A percentile compares a stretch with the other conserved stretches of the same genome.
Conservation (phyloP, 2,329 filamentous ascomycete species). For the Oidium heveae region DNA sequence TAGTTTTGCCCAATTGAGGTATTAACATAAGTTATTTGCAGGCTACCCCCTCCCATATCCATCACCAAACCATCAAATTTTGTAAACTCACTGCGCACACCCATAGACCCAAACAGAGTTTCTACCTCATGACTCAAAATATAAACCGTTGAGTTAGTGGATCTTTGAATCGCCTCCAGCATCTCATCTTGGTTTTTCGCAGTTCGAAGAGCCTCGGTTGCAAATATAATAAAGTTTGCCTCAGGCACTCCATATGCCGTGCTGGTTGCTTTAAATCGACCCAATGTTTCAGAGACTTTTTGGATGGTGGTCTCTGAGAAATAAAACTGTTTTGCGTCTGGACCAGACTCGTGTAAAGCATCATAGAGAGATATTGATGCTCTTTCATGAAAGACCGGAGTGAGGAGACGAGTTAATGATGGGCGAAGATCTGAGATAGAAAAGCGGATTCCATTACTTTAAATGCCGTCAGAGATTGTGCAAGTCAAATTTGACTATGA, state of each 20-base stretch:
- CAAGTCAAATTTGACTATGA: conserved; percentile 4
- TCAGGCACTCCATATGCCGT: conserved; percentile 39
- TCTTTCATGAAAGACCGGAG: conserved; percentile 54
- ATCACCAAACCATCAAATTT: conserved; percentile 39
- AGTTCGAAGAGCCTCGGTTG: conserved; percentile 70
- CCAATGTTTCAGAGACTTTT: conserved; percentile 38
- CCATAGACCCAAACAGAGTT: conserved; percentile 59
- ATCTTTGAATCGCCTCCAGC: conserved; percentile 32
- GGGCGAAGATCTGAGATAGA: conserved; percentile 64
- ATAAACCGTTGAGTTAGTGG: conserved; percentile 41
- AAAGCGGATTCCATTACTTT: conserved; percentile 77
- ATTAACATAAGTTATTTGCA: conserved; percentile 41
- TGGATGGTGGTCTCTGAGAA: conserved; percentile 32
- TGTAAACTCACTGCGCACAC: conserved; percentile 43
- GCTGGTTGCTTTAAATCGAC: conserved; percentile 48
- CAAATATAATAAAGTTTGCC: conserved; percentile 46
- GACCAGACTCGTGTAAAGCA: conserved; percentile 31
- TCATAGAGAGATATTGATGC: conserved; percentile 72
- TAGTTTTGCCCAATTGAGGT: conserved; percentile 19
- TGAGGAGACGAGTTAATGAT: conserved; percentile 43
- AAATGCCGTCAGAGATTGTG: too few species aligned
- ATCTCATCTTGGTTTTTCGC: conserved; percentile 51
- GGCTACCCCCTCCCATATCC: conserved; percentile 46
- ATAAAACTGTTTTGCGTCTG: conserved; percentile 11
- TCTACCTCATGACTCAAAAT: conserved; percentile 60